Evolutionary conservation across 495 filamentous ascomycete genomes (phyloP).

Genomic region (Penicillium lagena): DNA sequence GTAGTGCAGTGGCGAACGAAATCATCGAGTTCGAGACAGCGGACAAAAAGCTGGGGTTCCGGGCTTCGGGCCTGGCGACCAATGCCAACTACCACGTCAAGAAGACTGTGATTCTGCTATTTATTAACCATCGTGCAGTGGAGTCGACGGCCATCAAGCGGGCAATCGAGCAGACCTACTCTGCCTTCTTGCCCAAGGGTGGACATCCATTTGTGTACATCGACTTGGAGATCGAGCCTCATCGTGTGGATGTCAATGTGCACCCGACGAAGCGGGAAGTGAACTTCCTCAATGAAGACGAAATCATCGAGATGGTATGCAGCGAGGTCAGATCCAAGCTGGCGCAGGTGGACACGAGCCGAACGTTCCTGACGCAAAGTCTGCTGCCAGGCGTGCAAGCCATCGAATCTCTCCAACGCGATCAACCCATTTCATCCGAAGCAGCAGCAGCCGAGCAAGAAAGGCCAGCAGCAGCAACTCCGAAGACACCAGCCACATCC

Average conservation of each 20-base stretch:
- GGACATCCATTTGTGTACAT: conserved; percentile 94
- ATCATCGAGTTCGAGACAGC: conserved; percentile 68
- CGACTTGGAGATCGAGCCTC: conserved; percentile 87
- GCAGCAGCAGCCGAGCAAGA: conserved; percentile 7
- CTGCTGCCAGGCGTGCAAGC: conserved; percentile 61
- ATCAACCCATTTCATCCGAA: conserved; percentile 2
- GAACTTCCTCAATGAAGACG: conserved; percentile 96
- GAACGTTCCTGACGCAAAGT: conserved; percentile 90
- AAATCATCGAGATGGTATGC: conserved; percentile 87
- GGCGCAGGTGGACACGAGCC: conserved; percentile 85
- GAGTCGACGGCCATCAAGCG: conserved; percentile 88
- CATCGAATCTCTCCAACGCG: conserved; percentile 23
- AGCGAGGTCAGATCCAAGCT: conserved; percentile 72
- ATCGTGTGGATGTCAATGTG: conserved; percentile 93
- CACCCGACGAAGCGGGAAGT: conserved; percentile 98
- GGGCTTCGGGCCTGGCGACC: conserved; percentile 71
- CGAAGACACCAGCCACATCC: conserved; percentile 36
- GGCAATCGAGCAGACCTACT: conserved; percentile 86
- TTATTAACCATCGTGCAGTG: conserved; percentile 97
- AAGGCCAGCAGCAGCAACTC: conserved; percentile 7
- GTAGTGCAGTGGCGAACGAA: conserved; percentile 81
- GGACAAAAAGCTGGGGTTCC: conserved; percentile 78
- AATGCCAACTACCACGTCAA: conserved; percentile 97
- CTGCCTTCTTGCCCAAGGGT: conserved; percentile 84
- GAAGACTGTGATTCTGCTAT: conserved; percentile 79